phyloP scores from a whole-genome alignment of 257 asterid species.

The Mitragyna speciosa region DNA sequence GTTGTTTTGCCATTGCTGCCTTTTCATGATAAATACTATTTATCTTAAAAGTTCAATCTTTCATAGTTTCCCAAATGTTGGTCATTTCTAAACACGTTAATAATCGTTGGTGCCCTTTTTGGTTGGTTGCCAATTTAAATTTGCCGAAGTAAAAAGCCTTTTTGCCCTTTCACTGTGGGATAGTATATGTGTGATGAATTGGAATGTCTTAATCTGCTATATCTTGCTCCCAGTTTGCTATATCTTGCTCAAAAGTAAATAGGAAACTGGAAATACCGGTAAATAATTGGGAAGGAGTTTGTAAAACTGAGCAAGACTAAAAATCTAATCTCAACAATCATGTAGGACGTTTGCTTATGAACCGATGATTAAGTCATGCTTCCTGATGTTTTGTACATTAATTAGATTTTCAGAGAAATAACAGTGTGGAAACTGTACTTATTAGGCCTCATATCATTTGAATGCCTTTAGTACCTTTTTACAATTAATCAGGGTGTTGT shows the following conservation, averaged over 20 bases:
- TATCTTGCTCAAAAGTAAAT: neutral
- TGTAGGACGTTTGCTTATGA: neutral
- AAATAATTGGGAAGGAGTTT: neutral
- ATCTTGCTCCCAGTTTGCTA: neutral
- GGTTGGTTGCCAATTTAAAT: neutral
- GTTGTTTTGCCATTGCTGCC: neutral
- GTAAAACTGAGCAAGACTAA: neutral
- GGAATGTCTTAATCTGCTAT: neutral
- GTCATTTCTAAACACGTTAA: neutral
- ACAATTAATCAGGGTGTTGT: neutral
- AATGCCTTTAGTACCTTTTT: neutral
- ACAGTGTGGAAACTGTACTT: neutral
- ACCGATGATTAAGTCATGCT: neutral
- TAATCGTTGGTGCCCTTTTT: neutral
- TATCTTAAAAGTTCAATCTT: neutral
- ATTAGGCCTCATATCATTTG: neutral
- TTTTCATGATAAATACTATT: neutral
- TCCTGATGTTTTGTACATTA: neutral
- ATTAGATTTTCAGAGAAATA: neutral
- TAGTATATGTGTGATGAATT: neutral
- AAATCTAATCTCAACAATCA: neutral
- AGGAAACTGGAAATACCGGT: neutral
- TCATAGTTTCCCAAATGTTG: neutral
- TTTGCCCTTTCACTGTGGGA: neutral
- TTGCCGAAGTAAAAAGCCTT: neutral